Base-by-base conservation (phyloP, 345 rosid genomes). In the Gossypium bickii region DNA sequence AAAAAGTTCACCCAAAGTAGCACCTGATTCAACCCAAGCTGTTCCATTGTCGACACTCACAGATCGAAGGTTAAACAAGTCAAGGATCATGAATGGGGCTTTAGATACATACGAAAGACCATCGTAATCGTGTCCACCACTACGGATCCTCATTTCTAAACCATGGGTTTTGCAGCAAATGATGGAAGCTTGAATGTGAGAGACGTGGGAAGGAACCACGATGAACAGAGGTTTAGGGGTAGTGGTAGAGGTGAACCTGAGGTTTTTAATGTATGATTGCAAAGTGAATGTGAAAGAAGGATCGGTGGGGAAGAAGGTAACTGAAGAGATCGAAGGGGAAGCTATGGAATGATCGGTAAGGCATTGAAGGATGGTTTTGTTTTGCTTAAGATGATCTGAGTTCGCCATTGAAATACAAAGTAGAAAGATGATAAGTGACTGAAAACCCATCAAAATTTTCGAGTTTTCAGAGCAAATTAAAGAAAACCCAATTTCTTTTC, bases 121-220 rank as follows among this genome's bases (percentile, higher is more conserved):
- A 25, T 85, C 90, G 38, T 77, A 82, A 74, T 86, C 89, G 41
- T 82, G 87, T 12, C 87, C 89, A 0, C 90, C 90, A 27, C 90
- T 83, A 0, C 88, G 80, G 48, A 83, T 81, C 55, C 79, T 81
- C 12, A 87, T 20, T 52, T 82, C 79, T 10, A 80, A 56, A 17
- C 74, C 84, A 12, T 48, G 59, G 43, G 15, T 69, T 48, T 76
- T 77, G 66, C 80, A 25, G 70, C 88, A 83, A 43, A 79, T 4
- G 11, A 87, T 67, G 24, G 90, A 29, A 0, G 84, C 84, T 22
- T 74, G 84, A 65, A 85, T 76, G 61, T 85, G 88, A 48, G 85
- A 77, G n/a, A 58, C 75, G n/a, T 79, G 78, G 9, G 18, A 51
- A 1, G 89, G 77, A 38, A 80, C 73, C 69, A 84, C 15, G n/a